Percentiles rank a stretch among this genome's conserved stretches.
Conservation (phyloP, 306 rosid species). For the Gillenia trifoliata region DNA sequence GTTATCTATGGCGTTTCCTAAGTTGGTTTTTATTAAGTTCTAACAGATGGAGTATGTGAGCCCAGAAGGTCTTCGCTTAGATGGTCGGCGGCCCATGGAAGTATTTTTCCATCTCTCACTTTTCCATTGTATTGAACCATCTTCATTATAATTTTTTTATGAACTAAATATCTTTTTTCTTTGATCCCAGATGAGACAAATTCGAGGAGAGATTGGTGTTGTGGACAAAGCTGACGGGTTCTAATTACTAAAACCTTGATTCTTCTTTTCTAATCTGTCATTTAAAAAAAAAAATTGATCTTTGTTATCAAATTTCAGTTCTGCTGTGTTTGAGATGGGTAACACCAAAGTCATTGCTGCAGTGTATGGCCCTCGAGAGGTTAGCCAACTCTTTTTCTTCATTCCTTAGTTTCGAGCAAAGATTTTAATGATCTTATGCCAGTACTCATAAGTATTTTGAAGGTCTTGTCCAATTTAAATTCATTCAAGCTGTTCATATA, state of each 20-base stretch:
- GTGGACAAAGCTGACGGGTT: conserved; percentile 90
- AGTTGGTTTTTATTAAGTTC: neutral
- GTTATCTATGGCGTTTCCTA: neutral
- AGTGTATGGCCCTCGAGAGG: conserved; percentile 94
- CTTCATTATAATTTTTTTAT: neutral
- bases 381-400: conserved; percentile 6
- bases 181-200: conserved; percentile 70
- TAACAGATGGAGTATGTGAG: conserved; percentile 68
- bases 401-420: neutral
- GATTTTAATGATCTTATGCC: neutral
- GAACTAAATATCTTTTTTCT: neutral
- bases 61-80: conserved; percentile 94
- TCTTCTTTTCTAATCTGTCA: neutral
- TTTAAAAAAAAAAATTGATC: neutral
- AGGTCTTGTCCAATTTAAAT: neutral
- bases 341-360: conserved; percentile 90
- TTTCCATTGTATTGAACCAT: neutral
- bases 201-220: conserved; percentile 79
- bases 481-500: neutral
- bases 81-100: conserved; percentile 75
- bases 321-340: conserved; percentile 91
- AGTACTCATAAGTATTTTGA: neutral
- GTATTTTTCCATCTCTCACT: conserved; percentile 13
- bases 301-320: conserved; percentile 34
- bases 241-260: conserved; percentile 3